These are phyloP conservation scores for Trichocomaceae sp. DNA, from an alignment of 2,329 filamentous ascomycete species.

Conservation along the genomic window DNA sequence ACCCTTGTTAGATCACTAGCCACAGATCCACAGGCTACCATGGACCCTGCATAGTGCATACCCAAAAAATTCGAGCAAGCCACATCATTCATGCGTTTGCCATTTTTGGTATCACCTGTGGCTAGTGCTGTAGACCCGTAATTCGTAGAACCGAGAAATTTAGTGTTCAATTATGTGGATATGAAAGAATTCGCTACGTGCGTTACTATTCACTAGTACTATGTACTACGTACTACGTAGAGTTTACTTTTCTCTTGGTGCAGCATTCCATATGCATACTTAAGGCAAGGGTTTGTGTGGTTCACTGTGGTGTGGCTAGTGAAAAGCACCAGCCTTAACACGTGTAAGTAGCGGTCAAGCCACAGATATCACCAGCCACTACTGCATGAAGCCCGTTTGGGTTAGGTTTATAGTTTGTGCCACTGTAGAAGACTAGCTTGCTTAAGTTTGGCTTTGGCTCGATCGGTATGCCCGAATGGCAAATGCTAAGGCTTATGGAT, in stretches of 20 bases:
- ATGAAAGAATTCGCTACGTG: not conserved
- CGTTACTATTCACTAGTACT: not conserved
- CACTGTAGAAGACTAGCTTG: not conserved
- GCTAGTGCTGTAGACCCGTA: not conserved
- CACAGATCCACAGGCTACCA: not conserved
- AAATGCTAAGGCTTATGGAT: not conserved
- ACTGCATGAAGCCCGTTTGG: not conserved
- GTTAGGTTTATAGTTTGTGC: not conserved
- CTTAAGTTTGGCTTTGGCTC: not conserved
- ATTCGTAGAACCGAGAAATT: not conserved
- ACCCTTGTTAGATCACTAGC: not conserved
- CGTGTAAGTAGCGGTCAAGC: not conserved
- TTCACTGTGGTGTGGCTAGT: not conserved
- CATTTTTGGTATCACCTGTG: not conserved
- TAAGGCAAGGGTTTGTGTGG: not conserved
- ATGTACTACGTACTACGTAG: not conserved
- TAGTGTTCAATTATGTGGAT: not conserved
- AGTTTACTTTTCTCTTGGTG: not conserved
- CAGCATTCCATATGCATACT: not conserved
- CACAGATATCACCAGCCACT: not conserved
- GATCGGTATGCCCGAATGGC: constrained; percentile 4
- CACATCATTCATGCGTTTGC: not conserved
- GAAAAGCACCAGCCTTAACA: not conserved
- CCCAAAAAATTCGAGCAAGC: not conserved
- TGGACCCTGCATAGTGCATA: not conserved